A percentile compares a stretch with the other conserved stretches of the same genome.
These are phyloP conservation scores for Rhynchosporium secalis DNA, from an alignment of 2,329 filamentous ascomycete species.

Conservation along the genomic window DNA sequence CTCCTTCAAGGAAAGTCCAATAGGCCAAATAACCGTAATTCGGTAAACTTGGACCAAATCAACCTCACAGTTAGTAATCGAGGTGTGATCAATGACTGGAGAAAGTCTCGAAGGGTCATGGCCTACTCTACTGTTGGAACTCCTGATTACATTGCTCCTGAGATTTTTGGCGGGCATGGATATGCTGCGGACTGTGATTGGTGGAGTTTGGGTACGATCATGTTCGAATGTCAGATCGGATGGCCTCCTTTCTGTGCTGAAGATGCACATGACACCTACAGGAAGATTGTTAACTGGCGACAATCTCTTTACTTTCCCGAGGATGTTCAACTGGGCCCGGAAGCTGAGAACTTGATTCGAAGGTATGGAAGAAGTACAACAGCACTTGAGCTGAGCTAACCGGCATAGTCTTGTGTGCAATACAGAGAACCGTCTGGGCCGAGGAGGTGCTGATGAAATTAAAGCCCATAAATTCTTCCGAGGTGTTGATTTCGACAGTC, in stretches of 20 bases:
- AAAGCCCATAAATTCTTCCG: slow-evolving; percentile 95
- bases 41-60: slow-evolving; percentile 95
- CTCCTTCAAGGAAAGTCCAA: slow-evolving; percentile 77
- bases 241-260: slow-evolving; percentile 99
- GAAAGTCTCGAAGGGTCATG: slow-evolving; percentile 91
- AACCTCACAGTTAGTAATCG: slow-evolving; percentile 97
- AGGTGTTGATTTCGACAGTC: slow-evolving; percentile 89
- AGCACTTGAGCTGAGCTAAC: slow-evolving; percentile 33
- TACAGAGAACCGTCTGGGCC: slow-evolving; percentile 85
- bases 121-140: slow-evolving; percentile 98
- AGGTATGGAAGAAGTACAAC: slow-evolving; percentile 57
- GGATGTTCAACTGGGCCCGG: slow-evolving; percentile 82
- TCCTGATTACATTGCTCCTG: slow-evolving; percentile 96
- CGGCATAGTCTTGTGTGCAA: slow-evolving; percentile 81
- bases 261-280: slow-evolving; percentile 95
- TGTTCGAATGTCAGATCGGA: slow-evolving; percentile 98
- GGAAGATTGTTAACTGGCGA: slow-evolving; percentile 99
- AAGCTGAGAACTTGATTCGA: slow-evolving; percentile 90
- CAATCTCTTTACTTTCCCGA: slow-evolving; percentile 95
- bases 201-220: slow-evolving; percentile 98
- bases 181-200: slow-evolving; percentile 98
- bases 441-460: slow-evolving; percentile 84
- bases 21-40: slow-evolving; percentile 79
- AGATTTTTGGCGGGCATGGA: slow-evolving; percentile 95
- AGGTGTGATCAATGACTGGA: slow-evolving; percentile 97